A percentile compares a stretch with the other conserved stretches of the same genome.
These are phyloP conservation scores for Rugonectria rugulosa DNA, from an alignment of 2,329 filamentous ascomycete species.

Conservation along the genomic window DNA sequence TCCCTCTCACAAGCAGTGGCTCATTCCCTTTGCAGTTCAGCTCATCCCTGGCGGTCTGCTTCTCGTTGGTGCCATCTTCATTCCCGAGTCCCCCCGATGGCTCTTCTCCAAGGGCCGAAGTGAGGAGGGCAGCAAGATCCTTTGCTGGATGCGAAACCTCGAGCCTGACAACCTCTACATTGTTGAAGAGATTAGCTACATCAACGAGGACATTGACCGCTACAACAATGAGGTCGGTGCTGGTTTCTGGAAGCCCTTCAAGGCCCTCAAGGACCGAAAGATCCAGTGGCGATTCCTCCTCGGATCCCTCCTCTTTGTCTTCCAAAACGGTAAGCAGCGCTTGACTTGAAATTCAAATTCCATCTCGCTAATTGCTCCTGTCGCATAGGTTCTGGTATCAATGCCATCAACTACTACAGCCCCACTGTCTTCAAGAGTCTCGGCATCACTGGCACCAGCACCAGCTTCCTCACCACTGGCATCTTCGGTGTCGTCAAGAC, in stretches of 20 bases:
- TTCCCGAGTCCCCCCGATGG: slow-evolving; percentile 74
- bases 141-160: slow-evolving; percentile 72
- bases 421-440: slow-evolving; percentile 54
- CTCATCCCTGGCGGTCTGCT: slow-evolving; percentile 72
- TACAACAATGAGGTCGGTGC: slow-evolving; percentile 69
- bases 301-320: slow-evolving; percentile 77
- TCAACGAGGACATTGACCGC: slow-evolving; percentile 73
- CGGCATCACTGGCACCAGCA: slow-evolving; percentile 55
- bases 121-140: slow-evolving; percentile 63
- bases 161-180: slow-evolving; percentile 68
- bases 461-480: slow-evolving; percentile 68
- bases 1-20: slow-evolving; percentile 63
- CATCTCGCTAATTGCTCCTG: slow-evolving; percentile 27
- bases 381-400: slow-evolving; percentile 66
- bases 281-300: slow-evolving; percentile 77
- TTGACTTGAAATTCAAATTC: background rate
- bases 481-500: slow-evolving; percentile 83
- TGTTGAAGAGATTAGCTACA: slow-evolving; percentile 74
- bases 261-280: slow-evolving; percentile 60
- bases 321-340: slow-evolving; percentile 70
- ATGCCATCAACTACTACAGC: slow-evolving; percentile 79
- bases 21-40: slow-evolving; percentile 71
- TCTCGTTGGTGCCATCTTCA: slow-evolving; percentile 64
- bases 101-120: slow-evolving; percentile 68
- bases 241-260: slow-evolving; percentile 80